phyloP scores from a whole-genome alignment of 2,329 filamentous ascomycete genomes.

The Penicillium sp. region DNA sequence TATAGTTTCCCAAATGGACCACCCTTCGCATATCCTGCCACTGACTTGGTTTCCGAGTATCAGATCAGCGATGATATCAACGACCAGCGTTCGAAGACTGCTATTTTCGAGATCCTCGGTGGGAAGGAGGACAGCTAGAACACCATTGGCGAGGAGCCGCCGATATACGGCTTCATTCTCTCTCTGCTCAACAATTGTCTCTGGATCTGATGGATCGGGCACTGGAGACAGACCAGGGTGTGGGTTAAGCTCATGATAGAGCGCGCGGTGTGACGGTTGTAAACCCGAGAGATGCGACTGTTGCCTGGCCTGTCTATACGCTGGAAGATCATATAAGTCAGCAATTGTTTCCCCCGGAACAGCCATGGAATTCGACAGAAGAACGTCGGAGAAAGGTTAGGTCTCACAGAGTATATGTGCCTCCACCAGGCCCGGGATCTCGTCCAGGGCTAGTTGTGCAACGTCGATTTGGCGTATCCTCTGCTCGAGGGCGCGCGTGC shows the following conservation, averaged over 20 bases:
- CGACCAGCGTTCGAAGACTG: constrained; percentile 76
- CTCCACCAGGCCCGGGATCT: constrained; percentile 77
- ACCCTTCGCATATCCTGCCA: constrained; percentile 77
- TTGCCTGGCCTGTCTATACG: constrained; percentile 66
- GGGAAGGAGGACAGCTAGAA: constrained; percentile 78
- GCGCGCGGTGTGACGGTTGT: constrained; percentile 58
- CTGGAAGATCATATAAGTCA: constrained; percentile 46
- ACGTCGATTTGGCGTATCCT: constrained; percentile 77
- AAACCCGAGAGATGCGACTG: constrained; percentile 58
- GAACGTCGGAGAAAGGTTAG: constrained; percentile 10
- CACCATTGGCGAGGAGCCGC: constrained; percentile 77
- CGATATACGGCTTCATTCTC: constrained; percentile 81
- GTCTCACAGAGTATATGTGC: constrained; percentile 70
- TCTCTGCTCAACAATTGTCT: constrained; percentile 57
- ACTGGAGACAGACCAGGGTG: constrained; percentile 77
- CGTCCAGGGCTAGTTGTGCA: constrained; percentile 77
- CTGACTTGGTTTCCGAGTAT: constrained; percentile 79
- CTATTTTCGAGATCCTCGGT: constrained; percentile 89
- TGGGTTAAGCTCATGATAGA: constrained; percentile 81
- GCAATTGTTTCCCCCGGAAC: constrained; percentile 21
- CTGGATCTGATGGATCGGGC: constrained; percentile 54
- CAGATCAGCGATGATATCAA: constrained; percentile 84
- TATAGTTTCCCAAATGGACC: constrained; percentile 81
- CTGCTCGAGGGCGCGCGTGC: constrained; percentile 81
- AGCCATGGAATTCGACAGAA: constrained; percentile 8